Percentiles rank a stretch among this genome's conserved stretches.
phyloP scores from a whole-genome alignment of 2,329 filamentous ascomycete genomes.

The Fusarium nurragi region DNA sequence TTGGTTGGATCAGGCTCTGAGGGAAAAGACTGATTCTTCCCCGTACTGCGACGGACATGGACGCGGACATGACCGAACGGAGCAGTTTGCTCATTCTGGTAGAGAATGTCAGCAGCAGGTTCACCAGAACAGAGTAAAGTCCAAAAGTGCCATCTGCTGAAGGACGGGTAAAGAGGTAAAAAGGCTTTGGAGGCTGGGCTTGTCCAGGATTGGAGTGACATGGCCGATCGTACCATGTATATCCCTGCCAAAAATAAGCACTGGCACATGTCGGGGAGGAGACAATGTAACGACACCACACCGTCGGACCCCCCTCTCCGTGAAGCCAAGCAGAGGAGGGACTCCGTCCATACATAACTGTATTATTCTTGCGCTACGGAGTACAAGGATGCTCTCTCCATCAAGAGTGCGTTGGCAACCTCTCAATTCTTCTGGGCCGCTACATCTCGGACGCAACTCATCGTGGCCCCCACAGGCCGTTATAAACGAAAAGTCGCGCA shows the following conservation, averaged over 20 bases:
- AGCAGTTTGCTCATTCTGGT: conserved; percentile 6
- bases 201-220: conserved; percentile 22
- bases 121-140: conserved; percentile 1
- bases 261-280: conserved; percentile 20
- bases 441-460: conserved; percentile 25
- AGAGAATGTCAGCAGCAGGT: conserved; percentile 17
- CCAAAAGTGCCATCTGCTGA: conserved; percentile 29
- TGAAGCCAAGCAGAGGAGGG: conserved; percentile 17
- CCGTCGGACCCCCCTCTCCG: conserved; percentile 33
- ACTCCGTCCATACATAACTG: conserved; percentile 1
- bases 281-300: conserved; percentile 31
- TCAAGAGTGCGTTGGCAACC: conserved; percentile 36
- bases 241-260: conserved; percentile 38
- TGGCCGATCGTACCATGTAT: conserved; percentile 32
- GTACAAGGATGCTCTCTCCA: conserved; percentile 22
- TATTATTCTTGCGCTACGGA: conserved; percentile 13
- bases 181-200: conserved; percentile 21
- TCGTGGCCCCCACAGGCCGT: conserved; percentile 21
- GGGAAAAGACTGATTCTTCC: not conserved
- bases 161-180: conserved; percentile 9
- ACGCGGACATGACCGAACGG: conserved; percentile 24
- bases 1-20: conserved; percentile 1
- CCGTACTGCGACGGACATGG: not conserved
- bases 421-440: conserved; percentile 29
- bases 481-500: conserved; percentile 40